Evolutionary conservation across 2,329 filamentous ascomycete species (phyloP).

Genomic region (Fusarium illudens): DNA sequence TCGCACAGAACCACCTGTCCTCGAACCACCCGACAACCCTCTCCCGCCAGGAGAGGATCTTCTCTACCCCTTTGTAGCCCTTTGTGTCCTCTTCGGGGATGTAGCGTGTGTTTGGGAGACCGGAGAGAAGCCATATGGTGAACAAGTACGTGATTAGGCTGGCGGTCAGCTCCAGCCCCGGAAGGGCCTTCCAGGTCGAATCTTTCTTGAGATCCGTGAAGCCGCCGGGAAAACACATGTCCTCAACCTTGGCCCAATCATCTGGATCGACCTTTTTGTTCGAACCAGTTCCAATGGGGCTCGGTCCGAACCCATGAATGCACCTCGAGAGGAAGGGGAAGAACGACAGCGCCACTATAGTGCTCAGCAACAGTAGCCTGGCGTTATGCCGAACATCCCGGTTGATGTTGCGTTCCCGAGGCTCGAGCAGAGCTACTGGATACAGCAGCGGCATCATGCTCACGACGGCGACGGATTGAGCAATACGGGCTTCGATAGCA

Average conservation of each 20-base stretch:
- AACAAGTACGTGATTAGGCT: slow-evolving; percentile 14
- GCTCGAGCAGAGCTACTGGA: slow-evolving; percentile 27
- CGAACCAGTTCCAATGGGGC: slow-evolving; percentile 18
- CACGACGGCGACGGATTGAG: slow-evolving; percentile 31
- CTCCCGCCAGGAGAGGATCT: background rate
- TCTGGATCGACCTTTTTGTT: slow-evolving; percentile 4
- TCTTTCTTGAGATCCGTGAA: slow-evolving; percentile 2
- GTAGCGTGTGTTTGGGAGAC: slow-evolving; percentile 6
- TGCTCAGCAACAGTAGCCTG: slow-evolving; percentile 14
- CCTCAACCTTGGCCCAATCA: slow-evolving; percentile 13
- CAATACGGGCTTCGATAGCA: slow-evolving; percentile 35
- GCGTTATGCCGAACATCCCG: slow-evolving; percentile 12
- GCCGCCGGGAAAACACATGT: slow-evolving; percentile 16
- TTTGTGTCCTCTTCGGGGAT: background rate
- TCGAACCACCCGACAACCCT: slow-evolving; percentile 7
- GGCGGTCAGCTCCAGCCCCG: slow-evolving; percentile 9
- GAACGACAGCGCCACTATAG: slow-evolving; percentile 28
- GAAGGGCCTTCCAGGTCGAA: slow-evolving; percentile 3
- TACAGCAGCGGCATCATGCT: slow-evolving; percentile 38
- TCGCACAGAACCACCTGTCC: background rate
- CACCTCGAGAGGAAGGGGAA: slow-evolving; percentile 40
- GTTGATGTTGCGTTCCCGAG: background rate
- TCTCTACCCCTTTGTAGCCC: background rate
- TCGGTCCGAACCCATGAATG: slow-evolving; percentile 28
- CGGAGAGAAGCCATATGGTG: slow-evolving; percentile 23